phyloP scores from a whole-genome alignment of 805 yeast species.

The Jamesozyma spencerorum region DNA sequence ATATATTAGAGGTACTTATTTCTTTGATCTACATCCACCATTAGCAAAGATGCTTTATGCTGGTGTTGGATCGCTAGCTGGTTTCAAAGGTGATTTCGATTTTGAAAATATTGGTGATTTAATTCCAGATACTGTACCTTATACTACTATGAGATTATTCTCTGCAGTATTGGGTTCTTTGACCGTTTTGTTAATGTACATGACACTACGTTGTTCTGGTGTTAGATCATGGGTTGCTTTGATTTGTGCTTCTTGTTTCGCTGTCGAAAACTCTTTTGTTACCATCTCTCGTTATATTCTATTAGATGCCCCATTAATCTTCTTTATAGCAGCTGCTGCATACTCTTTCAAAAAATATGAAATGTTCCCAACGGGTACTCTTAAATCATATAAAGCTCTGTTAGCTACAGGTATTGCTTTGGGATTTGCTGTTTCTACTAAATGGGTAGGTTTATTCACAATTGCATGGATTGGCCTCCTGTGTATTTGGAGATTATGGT shows the following conservation, averaged over 20 bases:
- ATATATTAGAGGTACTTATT: constrained; percentile 56
- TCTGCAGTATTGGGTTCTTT: constrained; percentile 62
- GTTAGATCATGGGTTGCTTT: constrained; percentile 56
- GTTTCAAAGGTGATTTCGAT: constrained; percentile 61
- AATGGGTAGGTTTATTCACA: constrained; percentile 82
- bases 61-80: constrained; percentile 56
- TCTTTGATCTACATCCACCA: constrained; percentile 77
- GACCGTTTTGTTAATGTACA: constrained; percentile 54
- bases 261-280: constrained; percentile 57
- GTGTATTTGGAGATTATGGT: constrained; percentile 59
- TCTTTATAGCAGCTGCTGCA: constrained; percentile 64
- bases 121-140: constrained; percentile 52
- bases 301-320: constrained; percentile 65
- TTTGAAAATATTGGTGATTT: constrained; percentile 58
- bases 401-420: constrained; percentile 57
- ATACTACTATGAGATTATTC: constrained; percentile 57
- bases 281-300: constrained; percentile 70
- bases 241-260: constrained; percentile 44
- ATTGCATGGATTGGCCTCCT: constrained; percentile 65
- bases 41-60: constrained; percentile 70
- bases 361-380: constrained; percentile 50
- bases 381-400: constrained; percentile 50
- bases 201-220: constrained; percentile 64
- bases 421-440: constrained; percentile 65
- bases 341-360: constrained; percentile 61